Evolutionary conservation across 768 basidiomycete species (phyloP), one percentile per base, ranked within the genome.

Genomic region (Amyloporia xantha): DNA sequence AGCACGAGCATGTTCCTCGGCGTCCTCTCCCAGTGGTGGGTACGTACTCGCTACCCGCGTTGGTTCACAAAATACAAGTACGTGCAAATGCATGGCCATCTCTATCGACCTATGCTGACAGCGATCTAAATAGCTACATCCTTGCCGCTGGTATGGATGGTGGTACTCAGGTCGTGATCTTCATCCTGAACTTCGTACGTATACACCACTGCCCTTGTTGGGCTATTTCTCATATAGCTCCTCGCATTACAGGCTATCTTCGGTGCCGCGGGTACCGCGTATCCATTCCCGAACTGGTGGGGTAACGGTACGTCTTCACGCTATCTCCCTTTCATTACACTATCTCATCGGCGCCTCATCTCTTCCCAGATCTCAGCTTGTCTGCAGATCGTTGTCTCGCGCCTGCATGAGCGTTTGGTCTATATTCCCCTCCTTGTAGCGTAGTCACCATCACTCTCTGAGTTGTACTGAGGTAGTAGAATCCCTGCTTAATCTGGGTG

Each of bases 11-110:
- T 76, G 62, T 56, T 57, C n/a, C 53, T 76, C 23, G 73, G 71
- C 39, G 60, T 74, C 21, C 70, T 76, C 56, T 74, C 73, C 7
- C 74, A 74, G 53, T 75, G 66, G 58, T 77, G 71, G 52, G 60
- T 69, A 24, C 60, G 70, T 41, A 66, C 57, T 44, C 63, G 60
- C 47, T 65, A 66, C 58, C 68, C 69, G 39, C 57, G 68, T 47
- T 65, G 63, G 64, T 71, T 71, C 64, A 67, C 66, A 41, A 49
- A 49, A 27, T 49, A 49, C 48, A 49, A 49, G 47, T 48, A 28
- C 13, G 47, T 48, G 36, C 74, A 69, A 6, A 68, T 76, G 21
- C 57, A 57, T 59, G 36, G 66, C 71, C 2, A 73, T 76, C 62
- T 54, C 57, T n/a, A 54, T 75, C 21, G 72, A 69, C 41, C 59